Conservation (phyloP, 2,329 filamentous ascomycete species). For the Apiospora arundinis region DNA sequence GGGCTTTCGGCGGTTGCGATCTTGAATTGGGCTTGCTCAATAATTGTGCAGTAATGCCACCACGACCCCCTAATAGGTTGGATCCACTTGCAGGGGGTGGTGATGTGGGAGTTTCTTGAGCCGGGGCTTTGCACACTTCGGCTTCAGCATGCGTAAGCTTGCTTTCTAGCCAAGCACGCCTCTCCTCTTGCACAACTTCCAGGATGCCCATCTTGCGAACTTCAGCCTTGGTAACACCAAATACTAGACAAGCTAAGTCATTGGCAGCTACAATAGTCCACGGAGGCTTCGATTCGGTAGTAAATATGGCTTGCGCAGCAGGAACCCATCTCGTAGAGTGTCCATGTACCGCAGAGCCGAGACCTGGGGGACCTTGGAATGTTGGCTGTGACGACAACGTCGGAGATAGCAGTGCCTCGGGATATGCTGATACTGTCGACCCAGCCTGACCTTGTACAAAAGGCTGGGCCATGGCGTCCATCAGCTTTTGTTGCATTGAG, state of each 20-base stretch:
- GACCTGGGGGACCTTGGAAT: slow-evolving; percentile 51
- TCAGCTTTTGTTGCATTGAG: slow-evolving; percentile 79
- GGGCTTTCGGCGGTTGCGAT: slow-evolving; percentile 59
- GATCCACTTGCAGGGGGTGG: slow-evolving; percentile 51
- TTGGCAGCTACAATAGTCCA: slow-evolving; percentile 98
- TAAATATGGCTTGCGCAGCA: slow-evolving; percentile 95
- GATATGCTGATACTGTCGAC: slow-evolving; percentile 30
- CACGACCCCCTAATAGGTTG: slow-evolving; percentile 69
- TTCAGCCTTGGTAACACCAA: slow-evolving; percentile 96
- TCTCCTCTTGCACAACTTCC: slow-evolving; percentile 90
- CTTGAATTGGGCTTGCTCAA: slow-evolving; percentile 80
- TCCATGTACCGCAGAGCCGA: slow-evolving; percentile 73
- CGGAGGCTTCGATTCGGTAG: slow-evolving; percentile 86
- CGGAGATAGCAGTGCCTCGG: slow-evolving; percentile 51
- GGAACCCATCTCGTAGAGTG: slow-evolving; percentile 91
- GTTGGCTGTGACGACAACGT: slow-evolving; percentile 47
- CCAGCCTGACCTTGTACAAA: slow-evolving; percentile 63
- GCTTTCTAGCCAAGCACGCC: slow-evolving; percentile 85
- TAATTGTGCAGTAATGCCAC: slow-evolving; percentile 84
- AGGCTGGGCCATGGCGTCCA: slow-evolving; percentile 85
- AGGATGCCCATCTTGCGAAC: slow-evolving; percentile 94
- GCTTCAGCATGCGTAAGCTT: slow-evolving; percentile 74
- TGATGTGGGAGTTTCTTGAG: slow-evolving; percentile 42
- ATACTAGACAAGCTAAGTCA: slow-evolving; percentile 94
- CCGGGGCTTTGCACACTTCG: slow-evolving; percentile 44